phyloP scores from a whole-genome alignment of 768 basidiomycete genomes.

The Podaxis rugospora region DNA sequence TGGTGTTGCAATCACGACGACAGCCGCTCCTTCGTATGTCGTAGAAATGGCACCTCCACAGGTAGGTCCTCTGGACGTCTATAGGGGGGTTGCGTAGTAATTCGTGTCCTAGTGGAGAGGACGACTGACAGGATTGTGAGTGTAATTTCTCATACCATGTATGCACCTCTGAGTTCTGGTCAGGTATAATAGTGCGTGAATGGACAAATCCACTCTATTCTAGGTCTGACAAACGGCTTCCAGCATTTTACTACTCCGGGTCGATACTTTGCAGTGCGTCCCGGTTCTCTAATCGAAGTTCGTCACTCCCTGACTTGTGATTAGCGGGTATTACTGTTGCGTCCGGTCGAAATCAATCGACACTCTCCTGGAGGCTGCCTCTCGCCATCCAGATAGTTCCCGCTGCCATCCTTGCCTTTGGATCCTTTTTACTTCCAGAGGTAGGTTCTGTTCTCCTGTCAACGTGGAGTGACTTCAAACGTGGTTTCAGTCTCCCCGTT shows the following conservation, averaged over 20 bases:
- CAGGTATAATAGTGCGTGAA: slow-evolving; percentile 30
- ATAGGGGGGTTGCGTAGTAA: not conserved
- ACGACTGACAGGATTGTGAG: slow-evolving; percentile 45
- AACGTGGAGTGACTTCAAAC: not conserved
- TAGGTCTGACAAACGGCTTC: not conserved
- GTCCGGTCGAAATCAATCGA: slow-evolving; percentile 29
- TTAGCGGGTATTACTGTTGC: slow-evolving; percentile 40
- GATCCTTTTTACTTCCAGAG: slow-evolving; percentile 33
- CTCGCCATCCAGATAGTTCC: slow-evolving; percentile 50
- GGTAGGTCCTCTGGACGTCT: slow-evolving; percentile 16
- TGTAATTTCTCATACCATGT: slow-evolving; percentile 4
- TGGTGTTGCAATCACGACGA: slow-evolving; percentile 43
- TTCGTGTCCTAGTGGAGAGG: slow-evolving; percentile 38
- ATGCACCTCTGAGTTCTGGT: not conserved
- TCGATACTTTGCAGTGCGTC: slow-evolving; percentile 37
- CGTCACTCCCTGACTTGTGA: not conserved
- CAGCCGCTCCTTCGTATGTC: slow-evolving; percentile 43
- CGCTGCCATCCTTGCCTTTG: slow-evolving; percentile 32
- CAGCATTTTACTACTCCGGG: slow-evolving; percentile 43
- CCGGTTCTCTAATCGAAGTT: not conserved
- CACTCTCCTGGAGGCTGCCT: slow-evolving; percentile 45
- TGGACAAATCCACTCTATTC: no score
- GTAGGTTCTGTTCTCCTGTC: slow-evolving; percentile 15
- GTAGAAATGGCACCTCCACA: slow-evolving; percentile 59
- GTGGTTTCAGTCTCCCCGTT: slow-evolving; percentile 41